Percentiles rank a stretch among this genome's conserved stretches.
phyloP scores from a whole-genome alignment of 164 flowering plant genomes.

The Pachysandra terminalis region DNA sequence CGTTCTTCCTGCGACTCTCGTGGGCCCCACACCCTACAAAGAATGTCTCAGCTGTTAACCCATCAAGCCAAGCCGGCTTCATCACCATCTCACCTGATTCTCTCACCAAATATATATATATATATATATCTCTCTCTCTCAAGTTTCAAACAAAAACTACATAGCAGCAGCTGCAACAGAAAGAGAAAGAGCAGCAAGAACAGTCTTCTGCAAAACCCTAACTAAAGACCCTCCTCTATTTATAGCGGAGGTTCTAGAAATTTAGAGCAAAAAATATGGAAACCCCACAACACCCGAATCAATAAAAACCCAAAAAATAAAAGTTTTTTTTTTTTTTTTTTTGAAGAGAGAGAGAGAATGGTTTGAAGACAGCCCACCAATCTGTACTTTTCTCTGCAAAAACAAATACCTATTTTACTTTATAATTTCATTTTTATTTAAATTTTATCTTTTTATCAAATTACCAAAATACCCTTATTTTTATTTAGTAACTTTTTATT shows the following conservation, averaged over 20 bases:
- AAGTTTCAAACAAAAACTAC: not conserved
- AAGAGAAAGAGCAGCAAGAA: no score
- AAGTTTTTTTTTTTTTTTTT: not conserved
- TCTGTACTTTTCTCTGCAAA: slow-evolving; percentile 6
- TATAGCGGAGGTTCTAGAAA: slow-evolving; percentile 9
- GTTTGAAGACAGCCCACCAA: slow-evolving; percentile 18
- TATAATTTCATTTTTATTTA: no score
- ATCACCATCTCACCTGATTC: slow-evolving; percentile 4
- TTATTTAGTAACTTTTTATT: no score
- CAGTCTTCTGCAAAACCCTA: slow-evolving; percentile 15
- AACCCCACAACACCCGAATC: not conserved
- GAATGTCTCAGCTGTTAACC: slow-evolving; percentile 34
- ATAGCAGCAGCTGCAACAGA: no score
- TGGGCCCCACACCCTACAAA: slow-evolving; percentile 35
- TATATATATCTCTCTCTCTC: not conserved
- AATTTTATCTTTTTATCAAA: no score
- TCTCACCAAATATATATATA: no score
- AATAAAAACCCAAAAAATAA: not conserved
- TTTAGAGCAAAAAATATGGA: not conserved
- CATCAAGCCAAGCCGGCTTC: slow-evolving; percentile 38
- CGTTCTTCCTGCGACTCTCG: slow-evolving; percentile 40
- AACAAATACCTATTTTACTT: not conserved
- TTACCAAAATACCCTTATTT: no score
- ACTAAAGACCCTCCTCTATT: slow-evolving; percentile 3
- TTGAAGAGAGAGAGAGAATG: no score